Evolutionary conservation across 2,329 filamentous ascomycete species (phyloP).

Genomic region (Zasmidium cellare): DNA sequence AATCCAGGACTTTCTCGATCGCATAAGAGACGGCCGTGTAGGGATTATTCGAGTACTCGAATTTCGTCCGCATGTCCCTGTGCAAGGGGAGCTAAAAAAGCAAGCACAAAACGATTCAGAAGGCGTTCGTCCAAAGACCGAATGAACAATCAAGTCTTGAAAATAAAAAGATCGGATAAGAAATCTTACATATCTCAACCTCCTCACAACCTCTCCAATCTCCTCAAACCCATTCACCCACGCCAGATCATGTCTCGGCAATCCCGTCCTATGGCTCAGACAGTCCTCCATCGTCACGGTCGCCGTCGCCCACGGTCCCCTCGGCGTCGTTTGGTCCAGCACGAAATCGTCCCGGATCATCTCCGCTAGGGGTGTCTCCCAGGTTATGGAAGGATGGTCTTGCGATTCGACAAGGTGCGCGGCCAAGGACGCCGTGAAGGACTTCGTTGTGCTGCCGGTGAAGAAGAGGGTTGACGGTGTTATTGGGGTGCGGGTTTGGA

Average conservation of each 20-base stretch:
- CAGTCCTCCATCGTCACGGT: slow-evolving; percentile 37
- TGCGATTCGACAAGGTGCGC: slow-evolving; percentile 25
- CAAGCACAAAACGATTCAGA: no score
- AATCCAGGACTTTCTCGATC: slow-evolving; percentile 45
- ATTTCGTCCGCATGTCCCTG: slow-evolving; percentile 42
- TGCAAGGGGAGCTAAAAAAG: slow-evolving; percentile 32
- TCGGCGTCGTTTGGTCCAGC: slow-evolving; percentile 26
- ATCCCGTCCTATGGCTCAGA: slow-evolving; percentile 38
- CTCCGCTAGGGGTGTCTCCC: slow-evolving; percentile 37
- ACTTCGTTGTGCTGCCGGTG: slow-evolving; percentile 33
- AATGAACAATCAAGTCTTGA: no score
- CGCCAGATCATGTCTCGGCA: slow-evolving; percentile 34
- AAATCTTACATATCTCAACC: slow-evolving; percentile 46
- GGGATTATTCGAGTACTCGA: slow-evolving; percentile 57
- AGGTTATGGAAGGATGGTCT: slow-evolving; percentile 33
- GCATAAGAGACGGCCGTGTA: slow-evolving; percentile 50
- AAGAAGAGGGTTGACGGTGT: slow-evolving; percentile 31
- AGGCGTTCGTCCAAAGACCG: no score
- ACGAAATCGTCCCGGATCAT: slow-evolving; percentile 39
- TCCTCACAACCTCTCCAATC: slow-evolving; percentile 40
- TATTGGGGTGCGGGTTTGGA: slow-evolving; percentile 12
- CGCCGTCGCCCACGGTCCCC: slow-evolving; percentile 24
- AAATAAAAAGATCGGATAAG: no score
- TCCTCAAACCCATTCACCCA: slow-evolving; percentile 26
- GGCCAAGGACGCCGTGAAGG: slow-evolving; percentile 30